phyloP scores from a whole-genome alignment of 768 basidiomycete species.

The Mycena chlorophos region DNA sequence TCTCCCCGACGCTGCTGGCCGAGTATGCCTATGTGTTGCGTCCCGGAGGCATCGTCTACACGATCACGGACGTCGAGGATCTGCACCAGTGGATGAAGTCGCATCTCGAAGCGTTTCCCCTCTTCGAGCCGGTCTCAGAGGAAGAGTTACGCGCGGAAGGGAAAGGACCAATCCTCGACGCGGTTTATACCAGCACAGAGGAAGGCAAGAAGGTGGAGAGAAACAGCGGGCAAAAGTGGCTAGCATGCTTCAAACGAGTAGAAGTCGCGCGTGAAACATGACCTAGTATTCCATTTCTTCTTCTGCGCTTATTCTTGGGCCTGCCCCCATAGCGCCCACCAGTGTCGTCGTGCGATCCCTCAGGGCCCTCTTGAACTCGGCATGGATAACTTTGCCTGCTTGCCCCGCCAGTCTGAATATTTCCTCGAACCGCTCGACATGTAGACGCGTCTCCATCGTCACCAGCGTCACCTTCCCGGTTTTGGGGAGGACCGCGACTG shows the following conservation, averaged over 20 bases:
- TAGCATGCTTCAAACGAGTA: conserved; percentile 2
- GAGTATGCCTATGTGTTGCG: conserved; percentile 94
- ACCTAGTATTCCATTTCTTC: conserved; percentile 37
- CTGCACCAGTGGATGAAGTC: conserved; percentile 93
- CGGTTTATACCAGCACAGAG: conserved; percentile 83
- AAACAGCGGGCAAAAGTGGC: conserved; percentile 88
- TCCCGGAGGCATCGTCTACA: conserved; percentile 95
- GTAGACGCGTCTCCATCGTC: conserved; percentile 92
- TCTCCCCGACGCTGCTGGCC: conserved; percentile 94
- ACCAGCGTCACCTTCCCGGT: conserved; percentile 84
- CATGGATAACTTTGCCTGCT: conserved; percentile 73
- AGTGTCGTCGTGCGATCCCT: conserved; percentile 60
- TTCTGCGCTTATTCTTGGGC: conserved; percentile 33
- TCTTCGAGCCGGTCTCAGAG: conserved; percentile 81
- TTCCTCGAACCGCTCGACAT: conserved; percentile 90
- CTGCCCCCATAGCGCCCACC: conserved; percentile 60
- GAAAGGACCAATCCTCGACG: conserved; percentile 76
- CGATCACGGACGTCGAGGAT: conserved; percentile 95
- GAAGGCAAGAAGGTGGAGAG: conserved; percentile 97
- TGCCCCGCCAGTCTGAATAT: conserved; percentile 78
- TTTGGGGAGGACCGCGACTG: conserved; percentile 87
- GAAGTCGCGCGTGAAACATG: conserved; percentile 8
- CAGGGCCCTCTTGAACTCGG: conserved; percentile 80
- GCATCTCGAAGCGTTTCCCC: conserved; percentile 84
- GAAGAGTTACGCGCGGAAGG: conserved; percentile 74